Conservation (phyloP, 176 grass and related monocot genomes). For the Eleusine indica region DNA sequence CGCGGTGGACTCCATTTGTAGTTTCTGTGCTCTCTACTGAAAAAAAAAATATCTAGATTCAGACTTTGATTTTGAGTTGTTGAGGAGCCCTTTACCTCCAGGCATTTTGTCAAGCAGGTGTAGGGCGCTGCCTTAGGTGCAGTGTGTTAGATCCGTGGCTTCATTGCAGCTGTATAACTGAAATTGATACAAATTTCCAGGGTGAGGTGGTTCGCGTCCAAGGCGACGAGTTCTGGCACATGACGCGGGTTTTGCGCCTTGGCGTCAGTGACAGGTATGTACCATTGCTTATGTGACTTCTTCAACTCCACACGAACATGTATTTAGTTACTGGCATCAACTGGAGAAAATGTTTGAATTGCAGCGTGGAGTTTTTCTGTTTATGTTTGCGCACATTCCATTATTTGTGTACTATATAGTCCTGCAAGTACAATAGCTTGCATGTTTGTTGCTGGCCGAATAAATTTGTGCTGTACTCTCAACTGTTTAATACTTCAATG, state of each 20-base stretch:
- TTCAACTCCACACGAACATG: background rate
- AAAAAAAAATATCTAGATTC: background rate
- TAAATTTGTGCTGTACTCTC: background rate
- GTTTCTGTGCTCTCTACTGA: background rate
- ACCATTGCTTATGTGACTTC: background rate
- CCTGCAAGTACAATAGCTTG: background rate
- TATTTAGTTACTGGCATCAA: background rate
- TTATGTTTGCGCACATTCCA: background rate
- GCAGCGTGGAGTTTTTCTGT: background rate
- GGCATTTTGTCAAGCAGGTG: slow-evolving; percentile 27
- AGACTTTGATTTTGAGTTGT: background rate
- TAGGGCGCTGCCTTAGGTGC: background rate
- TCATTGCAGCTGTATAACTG: background rate
- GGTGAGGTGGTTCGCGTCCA: slow-evolving; percentile 84
- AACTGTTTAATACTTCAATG: background rate
- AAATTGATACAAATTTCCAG: slow-evolving; percentile 30
- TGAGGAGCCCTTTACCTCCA: background rate
- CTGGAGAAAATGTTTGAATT: background rate
- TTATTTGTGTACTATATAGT: background rate
- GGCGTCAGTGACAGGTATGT: slow-evolving; percentile 69
- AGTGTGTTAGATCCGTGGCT: background rate
- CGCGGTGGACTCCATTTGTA: background rate
- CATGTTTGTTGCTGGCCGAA: background rate
- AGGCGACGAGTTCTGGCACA: slow-evolving; percentile 96
- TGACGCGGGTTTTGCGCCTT: slow-evolving; percentile 83